Percentiles rank a stretch among this genome's conserved stretches.
phyloP scores from a whole-genome alignment of 148 eudicot species.

The Diospyros lotus region DNA sequence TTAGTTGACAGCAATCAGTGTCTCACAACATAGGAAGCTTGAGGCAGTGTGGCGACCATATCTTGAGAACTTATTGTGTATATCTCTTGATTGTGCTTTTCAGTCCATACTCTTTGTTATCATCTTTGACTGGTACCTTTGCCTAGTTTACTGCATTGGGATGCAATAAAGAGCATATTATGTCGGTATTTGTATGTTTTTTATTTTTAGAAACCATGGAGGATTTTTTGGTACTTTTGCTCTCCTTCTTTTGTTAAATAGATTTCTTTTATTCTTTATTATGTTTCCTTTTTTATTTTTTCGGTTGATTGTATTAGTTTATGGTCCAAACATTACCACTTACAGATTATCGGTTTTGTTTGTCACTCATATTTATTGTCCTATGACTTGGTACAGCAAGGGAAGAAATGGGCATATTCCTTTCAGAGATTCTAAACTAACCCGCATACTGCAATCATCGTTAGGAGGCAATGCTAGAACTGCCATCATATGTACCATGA shows the following conservation, averaged over 20 bases:
- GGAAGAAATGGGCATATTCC: conserved; percentile 90
- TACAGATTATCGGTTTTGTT: background rate
- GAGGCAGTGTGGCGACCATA: background rate
- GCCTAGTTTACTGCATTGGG: background rate
- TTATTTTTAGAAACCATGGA: background rate
- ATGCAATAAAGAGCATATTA: background rate
- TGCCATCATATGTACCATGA: conserved; percentile 93
- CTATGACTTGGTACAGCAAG: conserved; percentile 50
- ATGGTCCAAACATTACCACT: background rate
- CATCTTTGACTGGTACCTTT: background rate
- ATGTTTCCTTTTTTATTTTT: background rate
- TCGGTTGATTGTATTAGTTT: background rate
- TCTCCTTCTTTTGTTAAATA: too few relatives aligned
- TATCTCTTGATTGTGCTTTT: background rate
- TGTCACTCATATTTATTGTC: conserved; percentile 12
- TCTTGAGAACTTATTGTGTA: background rate
- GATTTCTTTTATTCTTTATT: background rate
- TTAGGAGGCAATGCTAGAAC: conserved; percentile 95
- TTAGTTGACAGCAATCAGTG: background rate
- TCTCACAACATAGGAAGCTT: too few relatives aligned
- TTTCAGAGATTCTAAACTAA: conserved; percentile 92
- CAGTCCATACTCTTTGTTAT: background rate
- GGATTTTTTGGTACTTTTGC: too few relatives aligned
- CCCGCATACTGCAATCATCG: conserved; percentile 90
- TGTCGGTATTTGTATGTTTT: background rate